phyloP scores from a whole-genome alignment of 805 yeast genomes.

The Lipomyces lipofer region DNA sequence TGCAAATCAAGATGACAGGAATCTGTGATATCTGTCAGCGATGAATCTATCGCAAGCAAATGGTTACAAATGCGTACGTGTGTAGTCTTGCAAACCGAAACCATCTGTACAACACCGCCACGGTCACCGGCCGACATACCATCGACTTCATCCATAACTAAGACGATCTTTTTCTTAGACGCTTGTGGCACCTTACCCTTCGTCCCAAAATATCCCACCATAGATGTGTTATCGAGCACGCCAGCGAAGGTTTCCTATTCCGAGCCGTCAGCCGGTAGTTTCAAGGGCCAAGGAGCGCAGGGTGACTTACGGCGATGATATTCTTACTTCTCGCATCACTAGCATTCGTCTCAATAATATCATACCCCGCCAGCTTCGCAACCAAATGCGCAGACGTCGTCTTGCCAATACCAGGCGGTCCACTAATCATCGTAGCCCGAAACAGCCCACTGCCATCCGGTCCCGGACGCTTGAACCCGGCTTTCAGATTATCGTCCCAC shows the following conservation, averaged over 20 bases:
- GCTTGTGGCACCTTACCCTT: conserved; percentile 32
- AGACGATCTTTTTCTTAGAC: conserved; percentile 59
- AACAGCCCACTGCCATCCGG: conserved; percentile 66
- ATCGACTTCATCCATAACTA: conserved; percentile 98
- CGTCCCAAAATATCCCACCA: conserved; percentile 68
- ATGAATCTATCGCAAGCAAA: background rate
- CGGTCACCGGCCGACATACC: conserved; percentile 99
- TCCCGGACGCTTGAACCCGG: conserved; percentile 58
- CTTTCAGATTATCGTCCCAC: conserved; percentile 64
- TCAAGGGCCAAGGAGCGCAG: background rate
- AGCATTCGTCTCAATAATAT: conserved; percentile 84
- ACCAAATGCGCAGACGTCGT: conserved; percentile 87
- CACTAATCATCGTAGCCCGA: conserved; percentile 84
- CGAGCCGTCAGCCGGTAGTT: background rate
- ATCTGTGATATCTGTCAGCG: conserved; percentile 41
- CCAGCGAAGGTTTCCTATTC: conserved; percentile 56
- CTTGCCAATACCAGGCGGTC: conserved; percentile 94
- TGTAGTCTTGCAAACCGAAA: conserved; percentile 81
- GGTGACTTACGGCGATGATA: conserved; percentile 50
- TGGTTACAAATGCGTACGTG: conserved; percentile 37
- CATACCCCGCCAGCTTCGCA: conserved; percentile 76
- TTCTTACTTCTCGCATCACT: conserved; percentile 84
- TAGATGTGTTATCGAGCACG: conserved; percentile 77
- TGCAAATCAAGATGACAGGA: conserved; percentile 91
- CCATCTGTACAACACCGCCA: conserved; percentile 96